Evolutionary conservation across 208 protist species (phyloP).

Genomic region (Trypanosoma conorhini): DNA sequence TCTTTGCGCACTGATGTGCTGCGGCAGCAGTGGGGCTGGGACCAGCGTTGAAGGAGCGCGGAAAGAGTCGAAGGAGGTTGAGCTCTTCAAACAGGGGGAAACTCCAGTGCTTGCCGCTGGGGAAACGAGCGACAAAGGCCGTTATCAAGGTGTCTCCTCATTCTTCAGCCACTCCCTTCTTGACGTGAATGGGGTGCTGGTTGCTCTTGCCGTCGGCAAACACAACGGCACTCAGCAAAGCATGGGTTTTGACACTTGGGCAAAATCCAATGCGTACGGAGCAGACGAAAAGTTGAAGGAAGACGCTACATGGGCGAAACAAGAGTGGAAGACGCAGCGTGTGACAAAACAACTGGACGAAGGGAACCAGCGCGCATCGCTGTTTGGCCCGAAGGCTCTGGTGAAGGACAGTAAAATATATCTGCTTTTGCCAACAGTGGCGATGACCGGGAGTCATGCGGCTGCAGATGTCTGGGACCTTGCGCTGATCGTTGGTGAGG

Average conservation of each 20-base stretch:
- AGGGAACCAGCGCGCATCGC: not conserved
- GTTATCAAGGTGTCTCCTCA: not conserved
- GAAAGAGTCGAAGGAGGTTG: too few relatives aligned
- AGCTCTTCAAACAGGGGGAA: too few relatives aligned
- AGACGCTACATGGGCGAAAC: not conserved
- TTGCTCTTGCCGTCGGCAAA: not conserved
- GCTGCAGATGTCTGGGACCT: not conserved
- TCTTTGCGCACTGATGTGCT: not conserved
- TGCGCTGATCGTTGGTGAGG: not conserved
- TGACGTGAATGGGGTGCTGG: not conserved
- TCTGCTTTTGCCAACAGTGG: not conserved
- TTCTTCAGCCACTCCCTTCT: not conserved
- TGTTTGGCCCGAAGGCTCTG: not conserved
- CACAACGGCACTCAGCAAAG: too few relatives aligned
- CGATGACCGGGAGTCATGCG: not conserved
- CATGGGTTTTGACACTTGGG: not conserved
- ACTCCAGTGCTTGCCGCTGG: too few relatives aligned
- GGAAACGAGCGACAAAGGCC: too few relatives aligned
- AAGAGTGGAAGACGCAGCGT: not conserved
- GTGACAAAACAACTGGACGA: not conserved
- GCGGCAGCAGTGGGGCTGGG: not conserved
- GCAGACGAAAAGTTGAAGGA: not conserved
- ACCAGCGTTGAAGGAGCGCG: too few relatives aligned
- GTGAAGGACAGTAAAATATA: not conserved
- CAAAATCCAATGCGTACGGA: not conserved